Conservation (phyloP, 2,329 filamentous ascomycete species). For the Aspergillus sp. region DNA sequence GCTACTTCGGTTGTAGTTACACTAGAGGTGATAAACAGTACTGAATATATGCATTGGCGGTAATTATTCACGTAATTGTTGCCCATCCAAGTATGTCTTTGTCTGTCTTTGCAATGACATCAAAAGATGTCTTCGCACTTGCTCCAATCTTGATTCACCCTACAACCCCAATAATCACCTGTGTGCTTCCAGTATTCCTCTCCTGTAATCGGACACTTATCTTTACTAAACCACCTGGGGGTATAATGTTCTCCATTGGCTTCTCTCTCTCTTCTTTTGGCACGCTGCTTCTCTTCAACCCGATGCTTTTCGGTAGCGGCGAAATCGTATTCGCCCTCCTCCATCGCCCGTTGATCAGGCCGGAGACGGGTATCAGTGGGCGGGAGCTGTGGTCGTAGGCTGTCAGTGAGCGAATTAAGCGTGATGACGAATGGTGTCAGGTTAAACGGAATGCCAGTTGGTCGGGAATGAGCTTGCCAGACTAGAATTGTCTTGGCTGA, state of each 20-base stretch:
- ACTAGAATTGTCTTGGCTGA: slow-evolving; percentile 80
- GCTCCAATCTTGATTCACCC: slow-evolving; percentile 65
- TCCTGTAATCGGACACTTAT: slow-evolving; percentile 73
- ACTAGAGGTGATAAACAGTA: no score
- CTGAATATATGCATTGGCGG: no score
- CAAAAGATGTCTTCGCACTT: slow-evolving; percentile 72
- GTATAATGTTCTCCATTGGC: slow-evolving; percentile 74
- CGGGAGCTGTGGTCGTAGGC: slow-evolving; percentile 72
- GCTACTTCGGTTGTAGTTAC: not conserved
- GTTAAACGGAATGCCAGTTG: slow-evolving; percentile 89
- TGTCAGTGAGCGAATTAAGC: slow-evolving; percentile 87
- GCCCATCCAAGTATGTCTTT: not conserved
- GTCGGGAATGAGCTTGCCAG: slow-evolving; percentile 84
- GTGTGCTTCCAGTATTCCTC: slow-evolving; percentile 90
- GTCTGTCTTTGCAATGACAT: not conserved
- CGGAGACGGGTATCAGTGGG: slow-evolving; percentile 92
- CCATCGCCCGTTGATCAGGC: slow-evolving; percentile 96
- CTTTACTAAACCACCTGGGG: slow-evolving; percentile 81
- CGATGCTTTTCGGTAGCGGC: slow-evolving; percentile 93
- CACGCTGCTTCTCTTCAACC: slow-evolving; percentile 86
- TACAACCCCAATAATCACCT: slow-evolving; percentile 79
- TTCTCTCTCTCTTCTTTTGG: slow-evolving; percentile 71
- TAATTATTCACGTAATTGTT: not conserved
- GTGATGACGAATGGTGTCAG: slow-evolving; percentile 94
- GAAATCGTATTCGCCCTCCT: slow-evolving; percentile 94